Conservation (phyloP, 2,329 filamentous ascomycete species). For the Claviceps sp. region DNA sequence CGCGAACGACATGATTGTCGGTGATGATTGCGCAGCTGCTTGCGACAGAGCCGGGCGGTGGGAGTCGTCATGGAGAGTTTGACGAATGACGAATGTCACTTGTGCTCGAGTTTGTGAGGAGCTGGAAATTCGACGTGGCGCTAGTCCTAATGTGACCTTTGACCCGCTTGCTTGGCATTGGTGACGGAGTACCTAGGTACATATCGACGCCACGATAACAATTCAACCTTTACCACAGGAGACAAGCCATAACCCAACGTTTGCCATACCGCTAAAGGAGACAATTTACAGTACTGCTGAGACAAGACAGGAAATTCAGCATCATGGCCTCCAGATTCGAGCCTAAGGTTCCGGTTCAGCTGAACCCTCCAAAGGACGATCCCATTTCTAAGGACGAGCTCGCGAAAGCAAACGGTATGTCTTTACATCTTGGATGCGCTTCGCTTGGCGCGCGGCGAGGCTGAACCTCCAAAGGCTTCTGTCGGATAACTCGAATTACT, state of each 20-base stretch:
- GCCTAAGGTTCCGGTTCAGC: constrained; percentile 61
- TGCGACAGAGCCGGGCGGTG: neutral
- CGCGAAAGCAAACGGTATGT: constrained; percentile 67
- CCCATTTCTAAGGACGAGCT: constrained; percentile 71
- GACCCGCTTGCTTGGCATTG: constrained; percentile 5
- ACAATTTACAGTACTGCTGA: too few species aligned
- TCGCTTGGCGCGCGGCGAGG: neutral
- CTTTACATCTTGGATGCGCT: neutral
- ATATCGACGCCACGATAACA: neutral
- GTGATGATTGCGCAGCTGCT: neutral
- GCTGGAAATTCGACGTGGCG: neutral
- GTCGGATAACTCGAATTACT: neutral
- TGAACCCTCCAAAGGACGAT: constrained; percentile 79
- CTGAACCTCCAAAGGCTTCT: neutral
- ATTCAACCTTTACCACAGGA: neutral
- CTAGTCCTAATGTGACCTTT: constrained; percentile 8
- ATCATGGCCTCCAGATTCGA: constrained; percentile 56
- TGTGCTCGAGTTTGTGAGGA: neutral
- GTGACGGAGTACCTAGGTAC: constrained; percentile 3
- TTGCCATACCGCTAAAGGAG: neutral
- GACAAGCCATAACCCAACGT: neutral
- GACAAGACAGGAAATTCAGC: neutral
- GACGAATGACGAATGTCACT: neutral
- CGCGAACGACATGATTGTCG: constrained; percentile 19
- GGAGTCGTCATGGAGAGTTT: neutral